Conservation (phyloP, 2,329 filamentous ascomycete genomes). For the Colletotrichum costaricense region DNA sequence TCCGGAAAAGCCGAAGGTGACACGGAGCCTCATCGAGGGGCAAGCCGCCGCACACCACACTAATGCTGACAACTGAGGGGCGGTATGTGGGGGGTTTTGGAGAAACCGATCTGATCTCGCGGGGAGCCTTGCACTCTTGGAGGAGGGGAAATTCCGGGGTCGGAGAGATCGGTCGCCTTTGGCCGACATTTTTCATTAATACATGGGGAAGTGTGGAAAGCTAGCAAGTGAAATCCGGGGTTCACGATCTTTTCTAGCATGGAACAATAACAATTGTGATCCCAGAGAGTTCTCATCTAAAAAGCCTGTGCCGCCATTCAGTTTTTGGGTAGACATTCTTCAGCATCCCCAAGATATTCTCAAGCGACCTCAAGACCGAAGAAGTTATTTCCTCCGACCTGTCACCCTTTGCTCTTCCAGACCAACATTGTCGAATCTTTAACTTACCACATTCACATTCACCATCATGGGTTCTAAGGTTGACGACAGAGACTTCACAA, state of each 20-base stretch:
- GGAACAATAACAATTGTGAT: neutral
- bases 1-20: constrained; percentile 18
- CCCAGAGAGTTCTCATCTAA: neutral
- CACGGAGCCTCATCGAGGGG: neutral
- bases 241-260: constrained; percentile 5
- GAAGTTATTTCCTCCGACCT: no score
- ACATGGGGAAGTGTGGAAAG: neutral
- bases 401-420: no score
- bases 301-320: neutral
- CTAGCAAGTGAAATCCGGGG: neutral
- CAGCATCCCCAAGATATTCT: neutral
- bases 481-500: constrained; percentile 25
- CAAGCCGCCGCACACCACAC: constrained; percentile 1
- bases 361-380: neutral
- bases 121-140: neutral
- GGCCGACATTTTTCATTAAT: constrained; percentile 10
- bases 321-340: neutral
- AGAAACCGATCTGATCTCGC: neutral
- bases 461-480: constrained; percentile 8
- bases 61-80: neutral
- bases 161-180: constrained; percentile 16
- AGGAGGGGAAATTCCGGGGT: constrained; percentile 25
- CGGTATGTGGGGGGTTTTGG: neutral
- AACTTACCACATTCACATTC: neutral
- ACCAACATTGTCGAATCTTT: no score